Conservation (phyloP, 2,329 filamentous ascomycete species). For the Cladophialophora psammophila region DNA sequence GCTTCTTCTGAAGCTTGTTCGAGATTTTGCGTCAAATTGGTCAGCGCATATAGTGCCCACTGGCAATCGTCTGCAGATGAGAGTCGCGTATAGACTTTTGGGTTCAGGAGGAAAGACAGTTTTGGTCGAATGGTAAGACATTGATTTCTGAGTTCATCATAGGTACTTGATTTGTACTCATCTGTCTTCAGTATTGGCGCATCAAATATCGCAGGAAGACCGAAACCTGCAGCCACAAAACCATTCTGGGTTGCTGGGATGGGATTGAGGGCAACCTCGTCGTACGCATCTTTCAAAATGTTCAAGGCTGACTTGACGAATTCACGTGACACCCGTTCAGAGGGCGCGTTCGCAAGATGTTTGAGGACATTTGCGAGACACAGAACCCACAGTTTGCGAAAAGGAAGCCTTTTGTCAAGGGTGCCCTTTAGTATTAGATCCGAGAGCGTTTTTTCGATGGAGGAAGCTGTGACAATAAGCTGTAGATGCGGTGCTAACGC, state of each 20-base stretch:
- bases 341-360: constrained; percentile 46
- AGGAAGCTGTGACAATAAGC: constrained; percentile 67
- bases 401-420: constrained; percentile 79
- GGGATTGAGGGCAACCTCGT: constrained; percentile 80
- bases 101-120: constrained; percentile 84
- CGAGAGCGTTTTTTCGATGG: constrained; percentile 70
- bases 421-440: constrained; percentile 83
- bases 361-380: constrained; percentile 36
- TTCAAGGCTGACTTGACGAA: constrained; percentile 60
- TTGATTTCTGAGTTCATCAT: constrained; percentile 42
- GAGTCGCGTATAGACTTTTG: constrained; percentile 83
- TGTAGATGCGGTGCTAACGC: constrained; percentile 72
- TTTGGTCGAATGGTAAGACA: constrained; percentile 73
- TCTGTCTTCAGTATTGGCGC: constrained; percentile 44
- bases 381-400: constrained; percentile 81
- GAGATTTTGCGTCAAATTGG: constrained; percentile 65
- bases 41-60: constrained; percentile 77
- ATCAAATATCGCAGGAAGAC: constrained; percentile 45
- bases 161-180: constrained; percentile 43
- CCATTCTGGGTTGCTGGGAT: constrained; percentile 81
- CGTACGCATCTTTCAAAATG: constrained; percentile 70
- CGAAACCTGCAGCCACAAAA: constrained; percentile 78
- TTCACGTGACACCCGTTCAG: constrained; percentile 49
- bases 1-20: constrained; percentile 59
- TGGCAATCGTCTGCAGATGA: constrained; percentile 74